Conservation (phyloP, 2,329 filamentous ascomycete genomes). For the Tolypocladium tundrense region DNA sequence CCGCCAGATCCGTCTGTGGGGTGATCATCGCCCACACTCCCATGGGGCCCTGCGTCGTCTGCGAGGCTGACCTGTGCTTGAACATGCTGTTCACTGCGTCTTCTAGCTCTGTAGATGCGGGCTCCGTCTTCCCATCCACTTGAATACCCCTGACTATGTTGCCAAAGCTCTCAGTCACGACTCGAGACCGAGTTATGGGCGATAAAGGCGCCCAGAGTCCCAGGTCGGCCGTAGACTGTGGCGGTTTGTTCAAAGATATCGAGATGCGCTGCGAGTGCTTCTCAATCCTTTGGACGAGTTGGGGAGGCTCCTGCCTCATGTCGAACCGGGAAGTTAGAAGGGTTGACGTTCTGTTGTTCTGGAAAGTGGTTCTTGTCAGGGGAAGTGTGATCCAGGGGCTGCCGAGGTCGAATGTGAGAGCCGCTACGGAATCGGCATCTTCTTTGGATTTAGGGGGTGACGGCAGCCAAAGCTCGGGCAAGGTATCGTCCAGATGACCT, state of each 20-base stretch:
- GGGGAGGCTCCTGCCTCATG: constrained; percentile 9
- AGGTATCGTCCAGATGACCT: constrained; percentile 26
- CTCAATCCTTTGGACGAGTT: constrained; percentile 17
- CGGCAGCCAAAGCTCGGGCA: constrained; percentile 35
- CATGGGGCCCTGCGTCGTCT: constrained; percentile 33
- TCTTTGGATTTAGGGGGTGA: constrained; percentile 13
- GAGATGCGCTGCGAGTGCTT: constrained; percentile 29
- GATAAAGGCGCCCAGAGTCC: constrained; percentile 38
- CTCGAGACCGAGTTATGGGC: constrained; percentile 52
- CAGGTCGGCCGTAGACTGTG: constrained; percentile 11
- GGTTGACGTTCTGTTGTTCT: constrained; percentile 54
- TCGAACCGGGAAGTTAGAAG: constrained; percentile 31
- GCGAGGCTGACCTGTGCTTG: constrained; percentile 17
- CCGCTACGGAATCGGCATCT: constrained; percentile 26
- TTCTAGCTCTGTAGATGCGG: constrained; percentile 66
- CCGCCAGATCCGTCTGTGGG: constrained; percentile 22
- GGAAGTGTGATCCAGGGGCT: constrained; percentile 43
- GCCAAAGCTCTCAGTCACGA: constrained; percentile 57
- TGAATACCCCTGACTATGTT: constrained; percentile 65
- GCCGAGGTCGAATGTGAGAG: constrained; percentile 30
- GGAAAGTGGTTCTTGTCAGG: constrained; percentile 69
- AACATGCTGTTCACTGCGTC: constrained; percentile 49
- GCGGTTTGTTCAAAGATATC: constrained; percentile 11
- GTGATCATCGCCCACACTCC: constrained; percentile 66
- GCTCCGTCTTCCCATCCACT: constrained; percentile 33